Evolutionary conservation across 1,139 yeast genomes (phyloP), one percentile per base, ranked within the genome.

Genomic region (Yamadazyma epiphylla): DNA sequence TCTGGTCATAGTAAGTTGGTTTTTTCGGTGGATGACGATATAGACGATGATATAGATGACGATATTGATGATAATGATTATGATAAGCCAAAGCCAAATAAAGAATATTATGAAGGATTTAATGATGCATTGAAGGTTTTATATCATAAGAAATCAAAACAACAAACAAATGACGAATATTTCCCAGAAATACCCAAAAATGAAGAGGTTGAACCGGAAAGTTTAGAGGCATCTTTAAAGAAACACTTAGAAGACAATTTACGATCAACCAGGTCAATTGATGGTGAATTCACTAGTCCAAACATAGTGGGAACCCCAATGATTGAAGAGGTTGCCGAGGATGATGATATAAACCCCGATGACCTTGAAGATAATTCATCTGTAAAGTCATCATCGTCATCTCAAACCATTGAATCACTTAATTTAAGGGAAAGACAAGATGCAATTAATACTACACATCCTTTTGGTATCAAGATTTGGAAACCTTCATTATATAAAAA

Each of bases 401-500:
- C 74, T 1, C 61, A 69, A 3, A 76, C 94, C 0, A 56, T 76
- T 15, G 96, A 88, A 50, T 83, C 95, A 1, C 80, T 85, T 48
- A 91, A 95, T n/a, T 68, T 91, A 37, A 70, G 91, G 38, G 96
- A 89, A 45, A 78, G 97, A 42, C 98, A 91, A 57, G 88, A 86
- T 43, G 98, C 98, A 4, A 94, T 91, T 53, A 91, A 91, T 51
- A 80, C 86, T 32, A 88, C 97, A 2, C 98, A 94, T 61, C 98
- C 98, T 0, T 91, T 91, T 52, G 98, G 98, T 70, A 88, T 91
- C 31, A 83, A 95, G 55, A 86, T 91, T 46, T 91, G 98, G 98
- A 91, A 91, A 51, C 98, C 98, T 1, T 96, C 98, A 2, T 69
- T 91, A 37, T 91, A 91, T 58, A 91, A 94, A 53, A 91, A 91